Conservation (phyloP, 805 yeast genomes). For the Metschnikowia anglica region DNA sequence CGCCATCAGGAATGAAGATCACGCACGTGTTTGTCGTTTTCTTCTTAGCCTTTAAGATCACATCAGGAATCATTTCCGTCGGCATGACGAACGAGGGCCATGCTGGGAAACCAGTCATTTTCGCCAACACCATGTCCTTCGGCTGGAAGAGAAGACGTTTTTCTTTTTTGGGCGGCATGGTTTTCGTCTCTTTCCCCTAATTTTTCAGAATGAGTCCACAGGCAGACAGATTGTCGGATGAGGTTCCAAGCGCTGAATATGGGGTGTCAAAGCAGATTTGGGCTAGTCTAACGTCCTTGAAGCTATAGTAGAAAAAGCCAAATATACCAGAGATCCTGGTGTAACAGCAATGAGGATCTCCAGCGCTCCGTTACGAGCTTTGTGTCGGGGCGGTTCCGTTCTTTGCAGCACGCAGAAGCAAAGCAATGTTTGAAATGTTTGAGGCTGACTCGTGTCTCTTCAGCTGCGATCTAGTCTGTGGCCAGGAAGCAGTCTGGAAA, state of each 20-base stretch:
- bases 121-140: conserved; percentile 44
- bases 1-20: conserved; percentile 47
- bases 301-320: too few species aligned
- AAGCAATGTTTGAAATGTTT: background rate
- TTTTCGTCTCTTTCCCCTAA: background rate
- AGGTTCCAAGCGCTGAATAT: too few species aligned
- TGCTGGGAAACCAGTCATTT: conserved; percentile 45
- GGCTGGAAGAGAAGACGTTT: conserved; percentile 26
- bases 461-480: background rate
- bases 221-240: too few species aligned
- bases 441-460: background rate
- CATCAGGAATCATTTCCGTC: conserved; percentile 33
- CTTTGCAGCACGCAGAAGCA: background rate
- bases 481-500: background rate
- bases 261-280: too few species aligned
- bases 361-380: too few species aligned
- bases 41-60: conserved; percentile 37
- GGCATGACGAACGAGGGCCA: conserved; percentile 55
- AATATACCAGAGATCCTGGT: too few species aligned
- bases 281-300: too few species aligned
- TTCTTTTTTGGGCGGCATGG: conserved; percentile 38
- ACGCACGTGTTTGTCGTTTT: conserved; percentile 40
- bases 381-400: too few species aligned
- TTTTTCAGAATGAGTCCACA: too few species aligned
- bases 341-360: too few species aligned